These are phyloP conservation scores for Talaromyces nanjingensis DNA, from an alignment of 495 filamentous ascomycete genomes.

Conservation along the genomic window DNA sequence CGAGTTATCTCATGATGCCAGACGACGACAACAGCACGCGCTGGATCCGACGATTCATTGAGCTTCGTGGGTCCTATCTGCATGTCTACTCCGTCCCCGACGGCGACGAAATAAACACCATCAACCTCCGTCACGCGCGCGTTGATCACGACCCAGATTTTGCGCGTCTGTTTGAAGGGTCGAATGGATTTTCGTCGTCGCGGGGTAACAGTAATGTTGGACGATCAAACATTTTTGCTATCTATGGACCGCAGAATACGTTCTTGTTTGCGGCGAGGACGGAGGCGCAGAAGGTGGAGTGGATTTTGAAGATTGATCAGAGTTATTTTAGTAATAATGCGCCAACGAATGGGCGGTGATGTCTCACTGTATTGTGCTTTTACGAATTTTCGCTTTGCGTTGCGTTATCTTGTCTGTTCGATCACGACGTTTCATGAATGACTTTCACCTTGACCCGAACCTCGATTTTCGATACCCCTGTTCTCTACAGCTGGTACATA, in stretches of 20 bases:
- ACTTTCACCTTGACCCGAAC: background rate
- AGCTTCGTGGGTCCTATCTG: slow-evolving; percentile 86
- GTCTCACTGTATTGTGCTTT: no score
- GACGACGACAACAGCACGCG: slow-evolving; percentile 60
- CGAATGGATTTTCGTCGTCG: slow-evolving; percentile 24
- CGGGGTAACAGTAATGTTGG: slow-evolving; percentile 38
- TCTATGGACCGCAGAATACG: slow-evolving; percentile 88
- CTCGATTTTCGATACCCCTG: slow-evolving; percentile 6
- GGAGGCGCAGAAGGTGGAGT: slow-evolving; percentile 86
- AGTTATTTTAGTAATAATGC: slow-evolving; percentile 43
- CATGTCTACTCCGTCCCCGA: slow-evolving; percentile 78
- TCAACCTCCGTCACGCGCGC: slow-evolving; percentile 75
- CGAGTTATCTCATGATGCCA: slow-evolving; percentile 77
- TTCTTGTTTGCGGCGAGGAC: slow-evolving; percentile 87
- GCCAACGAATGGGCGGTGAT: slow-evolving; percentile 2
- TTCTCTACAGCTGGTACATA: background rate
- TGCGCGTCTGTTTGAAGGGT: slow-evolving; percentile 60
- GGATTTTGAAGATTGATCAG: slow-evolving; percentile 76
- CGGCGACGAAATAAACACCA: slow-evolving; percentile 83
- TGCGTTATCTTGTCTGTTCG: background rate
- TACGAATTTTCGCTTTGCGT: slow-evolving; percentile 10
- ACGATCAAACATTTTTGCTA: slow-evolving; percentile 73
- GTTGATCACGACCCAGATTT: slow-evolving; percentile 87
- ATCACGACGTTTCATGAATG: slow-evolving; percentile 1
- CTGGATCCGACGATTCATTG: slow-evolving; percentile 89